These are phyloP conservation scores for Aristolochia californica DNA, from an alignment of 164 flowering plant genomes.

Conservation along the genomic window DNA sequence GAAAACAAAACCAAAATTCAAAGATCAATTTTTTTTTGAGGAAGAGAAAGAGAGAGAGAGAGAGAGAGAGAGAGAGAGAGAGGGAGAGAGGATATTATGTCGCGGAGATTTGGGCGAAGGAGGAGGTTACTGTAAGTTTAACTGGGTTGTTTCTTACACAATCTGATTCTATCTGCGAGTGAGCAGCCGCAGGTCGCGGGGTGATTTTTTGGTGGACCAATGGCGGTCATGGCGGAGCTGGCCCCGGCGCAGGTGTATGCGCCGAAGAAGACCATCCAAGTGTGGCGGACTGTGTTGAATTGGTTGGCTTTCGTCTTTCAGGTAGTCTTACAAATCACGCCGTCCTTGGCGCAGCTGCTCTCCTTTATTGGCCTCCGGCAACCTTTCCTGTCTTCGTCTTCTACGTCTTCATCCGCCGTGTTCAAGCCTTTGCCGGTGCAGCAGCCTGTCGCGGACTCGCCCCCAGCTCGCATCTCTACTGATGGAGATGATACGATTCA, in stretches of 20 bases:
- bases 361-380: conserved; percentile 28
- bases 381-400: conserved; percentile 14
- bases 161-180: too few species aligned
- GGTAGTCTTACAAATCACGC: conserved; percentile 56
- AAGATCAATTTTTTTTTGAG: too few species aligned
- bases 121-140: too few species aligned
- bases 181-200: neutral
- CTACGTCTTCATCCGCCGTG: conserved; percentile 18
- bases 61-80: too few species aligned
- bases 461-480: conserved; percentile 1
- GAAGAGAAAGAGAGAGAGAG: too few species aligned
- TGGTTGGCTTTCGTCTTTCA: conserved; percentile 67
- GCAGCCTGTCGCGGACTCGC: conserved; percentile 17
- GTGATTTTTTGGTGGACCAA: neutral
- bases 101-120: too few species aligned
- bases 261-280: conserved; percentile 26
- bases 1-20: too few species aligned
- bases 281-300: conserved; percentile 52
- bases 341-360: conserved; percentile 26
- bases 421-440: conserved; percentile 55
- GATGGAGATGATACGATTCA: conserved; percentile 9
- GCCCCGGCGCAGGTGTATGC: conserved; percentile 40
- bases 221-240: conserved; percentile 38
- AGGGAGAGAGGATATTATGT: too few species aligned
- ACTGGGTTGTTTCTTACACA: too few species aligned